These are phyloP conservation scores for Neurospora pannonica DNA, from an alignment of 495 filamentous ascomycete species.

Conservation along the genomic window DNA sequence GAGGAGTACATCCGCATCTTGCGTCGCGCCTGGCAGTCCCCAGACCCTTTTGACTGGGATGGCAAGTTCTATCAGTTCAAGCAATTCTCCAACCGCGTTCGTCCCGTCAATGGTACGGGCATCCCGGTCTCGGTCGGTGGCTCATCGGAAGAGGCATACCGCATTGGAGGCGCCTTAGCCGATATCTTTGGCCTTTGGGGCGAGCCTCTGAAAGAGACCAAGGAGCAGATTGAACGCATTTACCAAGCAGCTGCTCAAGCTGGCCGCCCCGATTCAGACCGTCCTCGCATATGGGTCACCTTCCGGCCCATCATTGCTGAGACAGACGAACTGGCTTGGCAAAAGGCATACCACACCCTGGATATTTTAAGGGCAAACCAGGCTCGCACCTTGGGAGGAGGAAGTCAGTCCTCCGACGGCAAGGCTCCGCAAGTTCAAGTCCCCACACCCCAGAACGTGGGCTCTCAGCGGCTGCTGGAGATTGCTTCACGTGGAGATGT, in stretches of 20 bases:
- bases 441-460: slow-evolving; percentile 40
- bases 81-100: slow-evolving; percentile 39
- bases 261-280: slow-evolving; percentile 26
- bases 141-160: slow-evolving; percentile 43
- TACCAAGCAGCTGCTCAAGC: slow-evolving; percentile 40
- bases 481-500: slow-evolving; percentile 44
- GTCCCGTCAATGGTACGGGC: slow-evolving; percentile 32
- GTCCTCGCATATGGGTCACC: slow-evolving; percentile 47
- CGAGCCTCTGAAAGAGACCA: slow-evolving; percentile 46
- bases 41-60: slow-evolving; percentile 46
- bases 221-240: slow-evolving; percentile 45
- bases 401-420: background rate
- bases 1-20: slow-evolving; percentile 47
- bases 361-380: slow-evolving; percentile 27
- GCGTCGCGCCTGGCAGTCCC: slow-evolving; percentile 40
- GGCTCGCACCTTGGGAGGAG: background rate
- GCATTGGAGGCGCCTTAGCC: slow-evolving; percentile 40
- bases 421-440: slow-evolving; percentile 4
- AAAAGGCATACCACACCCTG: slow-evolving; percentile 40
- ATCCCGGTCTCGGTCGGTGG: slow-evolving; percentile 46
- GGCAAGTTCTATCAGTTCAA: slow-evolving; percentile 43
- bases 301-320: slow-evolving; percentile 46
- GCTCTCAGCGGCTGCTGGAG: slow-evolving; percentile 43
- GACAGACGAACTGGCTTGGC: slow-evolving; percentile 47
- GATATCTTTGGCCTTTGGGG: slow-evolving; percentile 51